Evolutionary conservation across 148 eudicot species (phyloP), one percentile per base, ranked within the genome.

Genomic region (Diospyros lotus): DNA sequence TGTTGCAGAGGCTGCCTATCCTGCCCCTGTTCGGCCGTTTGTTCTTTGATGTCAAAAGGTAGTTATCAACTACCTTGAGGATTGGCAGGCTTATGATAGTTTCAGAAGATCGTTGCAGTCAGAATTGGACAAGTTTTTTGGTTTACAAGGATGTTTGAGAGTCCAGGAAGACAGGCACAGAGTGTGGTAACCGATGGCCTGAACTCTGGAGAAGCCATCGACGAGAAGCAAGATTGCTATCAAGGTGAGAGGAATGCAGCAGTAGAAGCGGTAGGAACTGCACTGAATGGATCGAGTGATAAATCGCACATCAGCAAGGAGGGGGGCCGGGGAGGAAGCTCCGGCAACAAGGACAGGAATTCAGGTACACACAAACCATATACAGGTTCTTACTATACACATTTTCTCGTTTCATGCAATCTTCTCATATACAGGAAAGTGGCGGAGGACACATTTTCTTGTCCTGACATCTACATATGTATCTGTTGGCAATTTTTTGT

Each of bases 281-380:
- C 39, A 5, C 72, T 72, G 9, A 58, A 59, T 59, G 56, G 55
- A 17, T 53, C 71, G 10, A 54, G 5, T 56, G 70, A 46, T 7
- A 73, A 64, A 42, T 77, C 83, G 17, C 64, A 58, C 2, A 53
- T 67, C 40, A 44, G 64, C 78, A 80, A 54, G 52, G 76, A 65
- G 58, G 66, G 55, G 2, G 70, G 46, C 11, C 44, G 41, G 48
- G 66, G 48, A n/a, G 44, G 53, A 48, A 50, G 75, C 17, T 13
- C 50, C n/a, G 61, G 11, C 2, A 43, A 41, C 61, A 58, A 14
- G 42, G 73, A 28, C 69, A 73, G 53, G 40, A 67, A 67, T 72
- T 73, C 89, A 60, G 89, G 87, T 86, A 60, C 43, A 14, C 8
- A 46, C 5, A 15, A 28, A 28, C 28, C 28, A 28, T 28, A 28